Conservation (phyloP, 1,284 basidiomycete species). For the Puccinia horiana region DNA sequence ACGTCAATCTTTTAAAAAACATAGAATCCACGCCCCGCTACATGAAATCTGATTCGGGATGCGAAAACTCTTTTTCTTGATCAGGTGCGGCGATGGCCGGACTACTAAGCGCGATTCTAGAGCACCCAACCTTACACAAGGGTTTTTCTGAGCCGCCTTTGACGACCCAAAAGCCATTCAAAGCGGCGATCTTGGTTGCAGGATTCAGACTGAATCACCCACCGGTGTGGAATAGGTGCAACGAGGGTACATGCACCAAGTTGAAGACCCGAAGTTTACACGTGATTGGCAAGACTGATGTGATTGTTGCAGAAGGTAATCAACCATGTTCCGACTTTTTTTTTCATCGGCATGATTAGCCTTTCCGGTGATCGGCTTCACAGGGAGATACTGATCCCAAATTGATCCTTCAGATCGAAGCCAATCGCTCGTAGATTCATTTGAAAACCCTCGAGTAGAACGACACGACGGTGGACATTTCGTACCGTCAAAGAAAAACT, state of each 20-base stretch:
- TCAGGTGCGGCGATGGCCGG: slow-evolving; percentile 47
- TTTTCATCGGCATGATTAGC: neutral
- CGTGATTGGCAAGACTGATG: slow-evolving; percentile 44
- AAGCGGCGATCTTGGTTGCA: slow-evolving; percentile 43
- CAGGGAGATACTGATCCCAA: neutral
- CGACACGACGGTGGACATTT: slow-evolving; percentile 45
- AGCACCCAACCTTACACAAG: slow-evolving; percentile 19
- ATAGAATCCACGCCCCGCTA: neutral
- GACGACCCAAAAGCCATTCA: slow-evolving; percentile 32
- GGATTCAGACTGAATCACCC: slow-evolving; percentile 21
- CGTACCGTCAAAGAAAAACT: slow-evolving; percentile 43
- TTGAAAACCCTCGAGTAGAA: slow-evolving; percentile 26
- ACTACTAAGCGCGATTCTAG: slow-evolving; percentile 17
- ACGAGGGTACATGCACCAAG: neutral
- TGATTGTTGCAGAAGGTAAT: slow-evolving; percentile 38
- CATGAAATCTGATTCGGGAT: neutral
- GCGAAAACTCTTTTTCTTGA: neutral
- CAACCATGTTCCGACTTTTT: neutral
- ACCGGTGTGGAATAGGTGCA: neutral
- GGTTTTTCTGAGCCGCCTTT: slow-evolving; percentile 28
- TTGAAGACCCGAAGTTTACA: slow-evolving; percentile 45
- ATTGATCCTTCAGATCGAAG: slow-evolving; percentile 24
- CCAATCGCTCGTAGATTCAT: slow-evolving; percentile 18
- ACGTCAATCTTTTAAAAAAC: neutral
- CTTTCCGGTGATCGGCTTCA: neutral